These are phyloP conservation scores for Beauveria sp. DNA, from an alignment of 2,329 filamentous ascomycete species.

Conservation along the genomic window DNA sequence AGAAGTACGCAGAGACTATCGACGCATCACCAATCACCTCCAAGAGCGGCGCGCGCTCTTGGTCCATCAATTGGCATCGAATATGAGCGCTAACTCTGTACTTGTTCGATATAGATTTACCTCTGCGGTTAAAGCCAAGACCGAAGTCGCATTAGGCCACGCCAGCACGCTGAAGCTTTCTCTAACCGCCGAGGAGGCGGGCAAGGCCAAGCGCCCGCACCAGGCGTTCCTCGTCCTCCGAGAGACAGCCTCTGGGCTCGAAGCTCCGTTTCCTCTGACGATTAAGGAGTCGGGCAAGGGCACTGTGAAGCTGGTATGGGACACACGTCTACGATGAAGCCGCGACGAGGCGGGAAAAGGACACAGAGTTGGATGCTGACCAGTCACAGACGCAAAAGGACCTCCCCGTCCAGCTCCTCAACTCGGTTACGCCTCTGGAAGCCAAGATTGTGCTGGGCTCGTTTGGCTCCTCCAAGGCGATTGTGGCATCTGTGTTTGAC, in stretches of 20 bases:
- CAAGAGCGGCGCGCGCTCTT: not conserved
- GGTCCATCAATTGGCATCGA: not conserved
- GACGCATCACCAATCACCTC: constrained; percentile 13
- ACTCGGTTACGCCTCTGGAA: constrained; percentile 57
- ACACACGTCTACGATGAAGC: not conserved
- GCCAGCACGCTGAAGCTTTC: constrained; percentile 73
- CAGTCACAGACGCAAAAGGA: constrained; percentile 70
- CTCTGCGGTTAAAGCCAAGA: constrained; percentile 51
- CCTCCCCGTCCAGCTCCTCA: constrained; percentile 74
- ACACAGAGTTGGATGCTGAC: constrained; percentile 13
- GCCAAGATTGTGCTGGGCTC: constrained; percentile 82
- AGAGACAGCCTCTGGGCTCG: constrained; percentile 67
- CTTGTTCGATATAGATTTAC: constrained; percentile 42
- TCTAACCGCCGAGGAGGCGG: constrained; percentile 73
- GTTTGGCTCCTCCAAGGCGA: constrained; percentile 66
- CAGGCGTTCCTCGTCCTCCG: constrained; percentile 85
- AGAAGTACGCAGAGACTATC: constrained; percentile 43
- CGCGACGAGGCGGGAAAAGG: not conserved
- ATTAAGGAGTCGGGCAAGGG: constrained; percentile 86
- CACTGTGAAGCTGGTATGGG: constrained; percentile 70
- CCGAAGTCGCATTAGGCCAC: constrained; percentile 56
- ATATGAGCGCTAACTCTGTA: constrained; percentile 17
- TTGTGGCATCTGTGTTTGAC: constrained; percentile 65
- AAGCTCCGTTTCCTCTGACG: constrained; percentile 77
- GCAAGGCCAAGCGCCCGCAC: constrained; percentile 76